Evolutionary conservation across 2,329 filamentous ascomycete species (phyloP), one percentile per base, ranked within the genome.

Genomic region (Aspergillus calidoustus): DNA sequence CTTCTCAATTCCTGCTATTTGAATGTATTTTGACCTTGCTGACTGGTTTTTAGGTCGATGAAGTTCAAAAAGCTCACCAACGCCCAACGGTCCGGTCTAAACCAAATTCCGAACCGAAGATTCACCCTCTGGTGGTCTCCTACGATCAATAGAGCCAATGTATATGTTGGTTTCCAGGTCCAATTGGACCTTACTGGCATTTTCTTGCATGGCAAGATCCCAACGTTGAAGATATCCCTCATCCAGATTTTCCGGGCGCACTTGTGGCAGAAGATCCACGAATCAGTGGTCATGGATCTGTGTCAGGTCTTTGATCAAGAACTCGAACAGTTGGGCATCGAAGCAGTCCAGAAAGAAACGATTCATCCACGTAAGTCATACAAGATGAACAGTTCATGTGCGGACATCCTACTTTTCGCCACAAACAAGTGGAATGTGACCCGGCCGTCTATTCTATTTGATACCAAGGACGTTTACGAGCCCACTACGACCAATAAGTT

Each of bases 321-420:
- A 76, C 82, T 99, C 48, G 95, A 99, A 77, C 93, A 95, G 34
- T 83, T 99, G 4, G 93, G 93, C 41, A 97, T 99, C 61, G 95
- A 99, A 79, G 96, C 93, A 2, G 95, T 98, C 4, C 95, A 99
- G 76, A 99, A 99, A 79, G 95, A 99, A 81, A 98, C 95, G 0
- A 99, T 99, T 62, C 95, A 99, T 82, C 95, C 95, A 56, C 87
- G 95, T 87, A 99, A 99, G 81, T 97, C 93, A 4, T 99, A 99
- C 87, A 99, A 99, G 87, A 99, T 99, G 95, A 99, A 99, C 84
- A 97, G 93, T 72, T 98, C 94, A 61, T 98, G 95, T 72, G 95
- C 96, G 4, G 95, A 99, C 77, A 97, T 99, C 66, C 84, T 98
- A 58, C 86, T 99, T 9, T 99, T 99, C 74, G 94, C 95, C 43